phyloP scores from a whole-genome alignment of 305 asterid species.

The Fraxinus baroniana region DNA sequence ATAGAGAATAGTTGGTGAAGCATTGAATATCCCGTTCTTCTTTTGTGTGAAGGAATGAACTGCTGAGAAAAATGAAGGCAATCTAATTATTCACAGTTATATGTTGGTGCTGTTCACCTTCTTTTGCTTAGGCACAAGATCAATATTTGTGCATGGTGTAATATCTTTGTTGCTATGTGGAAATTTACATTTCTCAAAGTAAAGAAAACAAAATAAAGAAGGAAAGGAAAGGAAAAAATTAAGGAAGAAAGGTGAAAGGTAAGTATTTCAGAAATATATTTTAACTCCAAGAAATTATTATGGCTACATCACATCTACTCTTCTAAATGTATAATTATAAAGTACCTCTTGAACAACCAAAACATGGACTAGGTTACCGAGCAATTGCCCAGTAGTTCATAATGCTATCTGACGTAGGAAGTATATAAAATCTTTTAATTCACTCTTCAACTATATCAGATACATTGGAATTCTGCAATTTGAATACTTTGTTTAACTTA shows the following conservation, averaged over 20 bases:
- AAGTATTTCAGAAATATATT: neutral
- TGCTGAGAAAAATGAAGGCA: neutral
- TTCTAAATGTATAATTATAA: neutral
- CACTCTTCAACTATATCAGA: neutral
- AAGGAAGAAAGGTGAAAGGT: neutral
- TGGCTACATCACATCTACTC: neutral
- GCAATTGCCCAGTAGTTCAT: neutral
- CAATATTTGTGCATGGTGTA: neutral
- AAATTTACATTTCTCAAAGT: neutral
- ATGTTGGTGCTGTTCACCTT: neutral
- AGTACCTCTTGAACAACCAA: neutral
- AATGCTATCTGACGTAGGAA: neutral
- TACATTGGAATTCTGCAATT: neutral
- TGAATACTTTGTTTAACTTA: neutral
- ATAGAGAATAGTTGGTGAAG: neutral
- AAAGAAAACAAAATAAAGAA: neutral
- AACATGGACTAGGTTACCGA: neutral
- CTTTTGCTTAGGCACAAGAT: neutral
- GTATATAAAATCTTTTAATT: neutral
- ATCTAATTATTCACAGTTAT: neutral
- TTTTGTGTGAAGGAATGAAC: neutral
- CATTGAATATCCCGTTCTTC: neutral
- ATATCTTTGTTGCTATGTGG: neutral
- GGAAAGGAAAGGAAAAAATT: neutral
- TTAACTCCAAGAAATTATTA: neutral